These are phyloP conservation scores for Moricandia moricandioides DNA, from an alignment of 345 rosid species.

Conservation along the genomic window DNA sequence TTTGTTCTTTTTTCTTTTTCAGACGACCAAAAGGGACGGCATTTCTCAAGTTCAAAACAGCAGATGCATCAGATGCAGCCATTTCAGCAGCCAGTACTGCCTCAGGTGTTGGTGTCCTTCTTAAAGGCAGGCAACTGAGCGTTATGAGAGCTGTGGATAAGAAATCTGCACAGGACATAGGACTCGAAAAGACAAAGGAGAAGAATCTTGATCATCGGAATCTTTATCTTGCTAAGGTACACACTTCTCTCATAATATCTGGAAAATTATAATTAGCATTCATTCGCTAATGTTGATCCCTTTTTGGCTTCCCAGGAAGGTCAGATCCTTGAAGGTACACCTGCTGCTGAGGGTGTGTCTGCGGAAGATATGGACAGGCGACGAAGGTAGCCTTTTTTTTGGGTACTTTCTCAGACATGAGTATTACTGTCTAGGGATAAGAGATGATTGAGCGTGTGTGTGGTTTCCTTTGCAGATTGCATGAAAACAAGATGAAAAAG, in stretches of 20 bases:
- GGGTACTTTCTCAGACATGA: background rate
- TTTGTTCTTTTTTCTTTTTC: constrained; percentile 33
- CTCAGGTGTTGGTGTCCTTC: constrained; percentile 69
- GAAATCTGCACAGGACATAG: constrained; percentile 73
- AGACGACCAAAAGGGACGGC: constrained; percentile 92
- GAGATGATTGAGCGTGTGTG: constrained; percentile 20
- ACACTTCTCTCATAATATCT: constrained; percentile 7
- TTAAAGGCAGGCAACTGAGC: constrained; percentile 73
- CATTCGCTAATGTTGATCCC: background rate
- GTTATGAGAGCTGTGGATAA: constrained; percentile 78
- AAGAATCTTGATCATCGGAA: constrained; percentile 76
- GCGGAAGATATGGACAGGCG: constrained; percentile 74
- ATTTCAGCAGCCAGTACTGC: constrained; percentile 61
- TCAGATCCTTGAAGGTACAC: constrained; percentile 74
- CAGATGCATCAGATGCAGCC: constrained; percentile 70
- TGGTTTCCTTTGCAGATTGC: constrained; percentile 52
- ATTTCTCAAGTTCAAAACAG: constrained; percentile 74
- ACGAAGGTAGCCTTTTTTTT: constrained; percentile 42
- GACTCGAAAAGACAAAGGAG: constrained; percentile 60
- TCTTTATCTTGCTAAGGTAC: constrained; percentile 84
- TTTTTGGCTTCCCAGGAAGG: constrained; percentile 65
- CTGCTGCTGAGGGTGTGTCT: constrained; percentile 89
- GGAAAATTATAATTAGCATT: background rate
- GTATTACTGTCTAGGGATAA: constrained; percentile 7
- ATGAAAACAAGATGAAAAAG: constrained; percentile 75